A percentile compares a stretch with the other conserved stretches of the same genome.
Conservation (phyloP, 176 grass and related monocot genomes). For the Carex cristatella region DNA sequence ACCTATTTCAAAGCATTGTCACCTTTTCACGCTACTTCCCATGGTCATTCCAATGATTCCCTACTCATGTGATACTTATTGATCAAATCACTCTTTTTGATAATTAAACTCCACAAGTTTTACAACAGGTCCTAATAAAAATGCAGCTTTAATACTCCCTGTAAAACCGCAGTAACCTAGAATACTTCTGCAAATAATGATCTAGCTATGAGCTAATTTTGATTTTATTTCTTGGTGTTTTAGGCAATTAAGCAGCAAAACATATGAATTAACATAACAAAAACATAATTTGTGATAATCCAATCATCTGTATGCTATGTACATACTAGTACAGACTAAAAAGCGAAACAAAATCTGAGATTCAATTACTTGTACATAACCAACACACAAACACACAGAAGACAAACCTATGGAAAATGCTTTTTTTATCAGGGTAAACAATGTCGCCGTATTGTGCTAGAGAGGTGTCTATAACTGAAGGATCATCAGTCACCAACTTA, state of each 20-base stretch:
- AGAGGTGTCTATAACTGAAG: slow-evolving; percentile 85
- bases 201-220: not conserved
- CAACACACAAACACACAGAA: not conserved
- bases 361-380: not conserved
- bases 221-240: not conserved
- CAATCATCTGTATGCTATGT: not conserved
- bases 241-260: not conserved
- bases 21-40: not conserved
- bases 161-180: not conserved
- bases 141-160: not conserved
- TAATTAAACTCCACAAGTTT: not conserved
- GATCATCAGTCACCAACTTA: slow-evolving; percentile 90
- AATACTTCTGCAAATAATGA: not conserved
- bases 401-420: slow-evolving; percentile 82
- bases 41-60: not conserved
- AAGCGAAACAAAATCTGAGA: not conserved
- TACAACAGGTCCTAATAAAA: not conserved
- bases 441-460: slow-evolving; percentile 87
- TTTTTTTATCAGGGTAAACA: slow-evolving; percentile 76
- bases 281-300: not conserved
- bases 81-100: not conserved
- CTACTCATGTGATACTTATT: not conserved
- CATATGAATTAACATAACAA: too few relatives aligned
- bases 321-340: not conserved
- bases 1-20: not conserved